phyloP scores from a whole-genome alignment of 805 yeast species.

The Blastobotrys peoriensis region DNA sequence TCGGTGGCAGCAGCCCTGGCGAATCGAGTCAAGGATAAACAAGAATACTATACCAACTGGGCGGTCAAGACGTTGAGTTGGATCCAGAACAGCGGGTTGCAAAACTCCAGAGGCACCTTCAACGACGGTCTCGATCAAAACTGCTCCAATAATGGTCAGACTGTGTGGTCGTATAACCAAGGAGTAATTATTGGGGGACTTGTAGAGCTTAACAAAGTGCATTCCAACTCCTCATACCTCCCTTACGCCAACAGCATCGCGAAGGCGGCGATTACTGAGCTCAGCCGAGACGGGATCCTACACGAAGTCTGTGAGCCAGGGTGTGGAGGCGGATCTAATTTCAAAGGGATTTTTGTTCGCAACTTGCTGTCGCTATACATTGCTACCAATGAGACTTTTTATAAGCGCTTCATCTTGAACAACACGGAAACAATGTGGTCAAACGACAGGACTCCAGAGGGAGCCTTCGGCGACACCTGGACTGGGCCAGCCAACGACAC shows the following conservation, averaged over 20 bases:
- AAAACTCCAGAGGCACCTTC: constrained; percentile 6
- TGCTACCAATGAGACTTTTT: neutral
- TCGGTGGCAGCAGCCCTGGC: constrained; percentile 13
- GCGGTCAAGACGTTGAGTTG: constrained; percentile 12
- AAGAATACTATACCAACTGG: constrained; percentile 10
- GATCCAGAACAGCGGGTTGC: constrained; percentile 7
- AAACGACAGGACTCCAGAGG: neutral
- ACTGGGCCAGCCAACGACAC: constrained; percentile 6
- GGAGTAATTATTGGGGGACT: constrained; percentile 15
- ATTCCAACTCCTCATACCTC: constrained; percentile 2
- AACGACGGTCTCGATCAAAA: constrained; percentile 12
- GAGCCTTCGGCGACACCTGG: constrained; percentile 9
- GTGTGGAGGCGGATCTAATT: constrained; percentile 7
- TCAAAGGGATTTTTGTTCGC: constrained; percentile 14
- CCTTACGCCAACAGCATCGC: constrained; percentile 8
- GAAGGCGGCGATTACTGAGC: constrained; percentile 5
- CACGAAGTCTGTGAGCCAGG: constrained; percentile 12
- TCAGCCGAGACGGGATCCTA: constrained; percentile 9
- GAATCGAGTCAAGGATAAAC: constrained; percentile 7
- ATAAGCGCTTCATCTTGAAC: constrained; percentile 1
- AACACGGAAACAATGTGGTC: constrained; percentile 6
- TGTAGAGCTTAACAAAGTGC: constrained; percentile 9
- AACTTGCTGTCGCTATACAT: constrained; percentile 6
- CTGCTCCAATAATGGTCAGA: constrained; percentile 7
- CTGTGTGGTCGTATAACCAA: constrained; percentile 14